Conservation (phyloP, 2,329 filamentous ascomycete genomes). For the Pseudocercospora cruenta region DNA sequence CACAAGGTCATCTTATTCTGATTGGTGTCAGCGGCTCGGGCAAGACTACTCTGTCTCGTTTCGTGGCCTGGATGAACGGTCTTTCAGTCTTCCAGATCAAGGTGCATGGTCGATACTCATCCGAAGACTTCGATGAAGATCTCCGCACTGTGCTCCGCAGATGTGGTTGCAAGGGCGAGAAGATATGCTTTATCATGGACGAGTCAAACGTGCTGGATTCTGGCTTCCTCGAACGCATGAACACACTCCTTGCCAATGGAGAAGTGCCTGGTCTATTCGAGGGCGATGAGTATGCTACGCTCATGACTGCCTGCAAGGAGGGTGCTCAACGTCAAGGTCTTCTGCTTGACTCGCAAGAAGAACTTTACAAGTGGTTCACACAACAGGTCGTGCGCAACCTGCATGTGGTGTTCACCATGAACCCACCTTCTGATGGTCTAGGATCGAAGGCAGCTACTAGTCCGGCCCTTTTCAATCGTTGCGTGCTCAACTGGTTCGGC, state of each 20-base stretch:
- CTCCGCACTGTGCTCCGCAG: constrained; percentile 89
- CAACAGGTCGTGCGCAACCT: constrained; percentile 99
- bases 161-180: constrained; percentile 96
- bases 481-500: constrained; percentile 99
- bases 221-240: constrained; percentile 98
- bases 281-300: constrained; percentile 95
- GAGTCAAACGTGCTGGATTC: constrained; percentile 98
- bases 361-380: constrained; percentile 99
- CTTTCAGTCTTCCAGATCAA: constrained; percentile 99
- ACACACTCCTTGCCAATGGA: constrained; percentile 97
- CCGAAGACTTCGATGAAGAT: constrained; percentile 98
- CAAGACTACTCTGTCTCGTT: constrained; percentile 96
- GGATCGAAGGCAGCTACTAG: constrained; percentile 96
- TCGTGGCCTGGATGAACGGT: constrained; percentile 99
- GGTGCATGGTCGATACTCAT: constrained; percentile 97
- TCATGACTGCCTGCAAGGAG: constrained; percentile 99
- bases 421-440: constrained; percentile 91
- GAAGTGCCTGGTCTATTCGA: constrained; percentile 98
- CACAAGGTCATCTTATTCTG: constrained; percentile 95
- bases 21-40: constrained; percentile 98
- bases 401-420: constrained; percentile 99
- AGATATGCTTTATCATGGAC: constrained; percentile 99
- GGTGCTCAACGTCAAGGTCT: constrained; percentile 94
- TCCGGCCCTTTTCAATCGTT: constrained; percentile 98
- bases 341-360: constrained; percentile 94